Percentiles rank a stretch among this genome's conserved stretches.
Evolutionary conservation across 2,329 filamentous ascomycete species (phyloP).

Genomic region (Aureobasidium sp.): DNA sequence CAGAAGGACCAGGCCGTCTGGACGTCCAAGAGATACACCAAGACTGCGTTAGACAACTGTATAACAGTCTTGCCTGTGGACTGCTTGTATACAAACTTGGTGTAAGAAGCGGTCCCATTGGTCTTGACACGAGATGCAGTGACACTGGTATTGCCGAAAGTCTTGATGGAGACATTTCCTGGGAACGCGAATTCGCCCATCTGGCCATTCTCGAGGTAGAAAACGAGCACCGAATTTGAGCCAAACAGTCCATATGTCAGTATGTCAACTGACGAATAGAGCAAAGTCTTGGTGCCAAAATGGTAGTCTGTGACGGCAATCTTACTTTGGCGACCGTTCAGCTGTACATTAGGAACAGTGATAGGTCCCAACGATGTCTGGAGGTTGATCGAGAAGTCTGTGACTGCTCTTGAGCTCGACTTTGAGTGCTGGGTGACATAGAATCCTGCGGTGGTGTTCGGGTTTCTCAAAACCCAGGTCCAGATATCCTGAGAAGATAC

Average conservation of each 20-base stretch:
- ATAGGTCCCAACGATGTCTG: conserved; percentile 51
- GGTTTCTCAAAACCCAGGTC: conserved; percentile 52
- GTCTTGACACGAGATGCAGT: conserved; percentile 7
- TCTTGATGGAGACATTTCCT: conserved; percentile 11
- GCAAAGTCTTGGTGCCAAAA: conserved; percentile 45
- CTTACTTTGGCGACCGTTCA: conserved; percentile 58
- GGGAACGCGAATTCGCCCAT: conserved; percentile 21
- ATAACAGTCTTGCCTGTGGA: conserved; percentile 30
- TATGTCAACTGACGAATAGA: conserved; percentile 52
- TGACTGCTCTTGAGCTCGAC: conserved; percentile 46
- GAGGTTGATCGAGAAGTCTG: conserved; percentile 49
- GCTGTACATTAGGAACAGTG: conserved; percentile 49
- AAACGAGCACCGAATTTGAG: conserved; percentile 18
- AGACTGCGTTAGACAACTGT: conserved; percentile 43
- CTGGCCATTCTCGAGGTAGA: conserved; percentile 20
- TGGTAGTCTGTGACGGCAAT: conserved; percentile 55
- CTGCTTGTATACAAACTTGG: conserved; percentile 16
- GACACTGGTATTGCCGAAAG: conserved; percentile 17
- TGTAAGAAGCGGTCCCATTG: conserved; percentile 1
- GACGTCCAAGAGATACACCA: conserved; percentile 49
- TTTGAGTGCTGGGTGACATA: conserved; percentile 52
- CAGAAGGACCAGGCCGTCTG: conserved; percentile 51
- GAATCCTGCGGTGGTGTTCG: conserved; percentile 51
- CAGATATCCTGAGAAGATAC: conserved; percentile 46
- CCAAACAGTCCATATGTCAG: conserved; percentile 40